Conservation (phyloP, 225 moss, liverwort and hornwort species). For the Marchantia paleacea region DNA sequence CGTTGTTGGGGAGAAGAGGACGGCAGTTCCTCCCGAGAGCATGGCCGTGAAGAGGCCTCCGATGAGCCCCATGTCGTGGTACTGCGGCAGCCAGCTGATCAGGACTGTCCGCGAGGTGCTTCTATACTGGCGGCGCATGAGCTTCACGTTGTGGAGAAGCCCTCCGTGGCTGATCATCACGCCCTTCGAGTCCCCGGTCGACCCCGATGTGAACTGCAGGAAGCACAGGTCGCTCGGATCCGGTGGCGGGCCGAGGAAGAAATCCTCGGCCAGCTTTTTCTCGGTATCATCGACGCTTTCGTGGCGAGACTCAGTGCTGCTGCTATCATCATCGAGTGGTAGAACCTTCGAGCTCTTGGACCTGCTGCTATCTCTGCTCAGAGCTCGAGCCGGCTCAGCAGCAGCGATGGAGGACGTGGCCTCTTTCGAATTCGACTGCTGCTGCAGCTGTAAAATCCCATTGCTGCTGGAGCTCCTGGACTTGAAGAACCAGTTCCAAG, state of each 20-base stretch:
- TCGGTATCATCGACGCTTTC: background rate
- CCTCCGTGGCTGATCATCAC: constrained; percentile 27
- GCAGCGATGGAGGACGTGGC: too few species aligned
- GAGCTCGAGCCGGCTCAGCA: too few species aligned
- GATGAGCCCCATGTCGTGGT: constrained; percentile 35
- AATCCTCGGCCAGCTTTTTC: background rate
- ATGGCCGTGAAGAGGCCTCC: constrained; percentile 28
- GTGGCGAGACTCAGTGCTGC: too few species aligned
- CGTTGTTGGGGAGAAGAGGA: constrained; percentile 25
- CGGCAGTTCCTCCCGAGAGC: constrained; percentile 16
- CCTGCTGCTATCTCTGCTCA: too few species aligned
- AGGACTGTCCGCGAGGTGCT: constrained; percentile 15
- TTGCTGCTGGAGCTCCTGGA: too few species aligned
- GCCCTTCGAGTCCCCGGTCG: constrained; percentile 31
- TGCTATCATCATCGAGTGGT: too few species aligned
- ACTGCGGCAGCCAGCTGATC: constrained; percentile 29
- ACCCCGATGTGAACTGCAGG: constrained; percentile 31
- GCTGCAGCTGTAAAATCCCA: too few species aligned
- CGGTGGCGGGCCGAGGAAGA: constrained; percentile 5
- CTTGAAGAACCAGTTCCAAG: too few species aligned
- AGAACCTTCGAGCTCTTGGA: too few species aligned
- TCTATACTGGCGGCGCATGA: constrained; percentile 16
- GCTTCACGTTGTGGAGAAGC: constrained; percentile 26
- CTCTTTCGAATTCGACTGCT: too few species aligned
- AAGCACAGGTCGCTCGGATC: constrained; percentile 15